Evolutionary conservation across 495 filamentous ascomycete genomes (phyloP).

Genomic region (Friedmanniomyces simplex): DNA sequence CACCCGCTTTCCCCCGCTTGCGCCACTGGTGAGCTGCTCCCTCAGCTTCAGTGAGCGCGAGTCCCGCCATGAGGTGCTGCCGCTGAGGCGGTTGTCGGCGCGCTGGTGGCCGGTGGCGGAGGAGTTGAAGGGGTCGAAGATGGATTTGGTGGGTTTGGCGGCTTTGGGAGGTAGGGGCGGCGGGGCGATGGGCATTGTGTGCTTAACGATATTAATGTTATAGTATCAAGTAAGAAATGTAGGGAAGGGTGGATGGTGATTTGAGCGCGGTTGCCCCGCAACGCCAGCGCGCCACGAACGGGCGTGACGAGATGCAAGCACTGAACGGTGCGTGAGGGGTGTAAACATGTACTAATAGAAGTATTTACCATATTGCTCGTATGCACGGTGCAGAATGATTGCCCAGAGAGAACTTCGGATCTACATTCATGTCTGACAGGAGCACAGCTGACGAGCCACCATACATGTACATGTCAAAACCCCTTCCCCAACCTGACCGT

Average conservation of each 20-base stretch:
- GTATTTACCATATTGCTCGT: too few relatives aligned
- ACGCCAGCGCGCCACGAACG: too few relatives aligned
- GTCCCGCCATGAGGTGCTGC: constrained; percentile 59
- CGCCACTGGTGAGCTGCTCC: constrained; percentile 51
- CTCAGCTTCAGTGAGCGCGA: constrained; percentile 55
- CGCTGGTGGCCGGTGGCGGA: constrained; percentile 71
- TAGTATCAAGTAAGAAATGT: too few relatives aligned
- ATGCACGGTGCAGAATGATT: too few relatives aligned
- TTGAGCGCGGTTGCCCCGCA: too few relatives aligned
- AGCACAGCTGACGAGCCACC: too few relatives aligned
- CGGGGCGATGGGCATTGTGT: constrained; percentile 1
- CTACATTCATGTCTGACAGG: too few relatives aligned
- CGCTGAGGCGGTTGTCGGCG: constrained; percentile 49
- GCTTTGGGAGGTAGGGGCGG: not conserved
- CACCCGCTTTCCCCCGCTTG: constrained; percentile 38
- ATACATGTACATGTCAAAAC: too few relatives aligned
- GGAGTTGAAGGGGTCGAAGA: constrained; percentile 75
- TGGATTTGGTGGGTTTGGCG: constrained; percentile 3
- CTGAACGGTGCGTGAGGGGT: too few relatives aligned
- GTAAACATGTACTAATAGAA: too few relatives aligned
- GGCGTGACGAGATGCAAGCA: too few relatives aligned
- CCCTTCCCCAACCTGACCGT: constrained; percentile 18
- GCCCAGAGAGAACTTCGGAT: not conserved
- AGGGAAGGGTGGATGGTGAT: too few relatives aligned
- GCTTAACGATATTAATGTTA: not conserved